Percentiles rank a stretch among this genome's conserved stretches.
Evolutionary conservation across 306 rosid genomes (phyloP).

Genomic region (Potentilla sterilis): DNA sequence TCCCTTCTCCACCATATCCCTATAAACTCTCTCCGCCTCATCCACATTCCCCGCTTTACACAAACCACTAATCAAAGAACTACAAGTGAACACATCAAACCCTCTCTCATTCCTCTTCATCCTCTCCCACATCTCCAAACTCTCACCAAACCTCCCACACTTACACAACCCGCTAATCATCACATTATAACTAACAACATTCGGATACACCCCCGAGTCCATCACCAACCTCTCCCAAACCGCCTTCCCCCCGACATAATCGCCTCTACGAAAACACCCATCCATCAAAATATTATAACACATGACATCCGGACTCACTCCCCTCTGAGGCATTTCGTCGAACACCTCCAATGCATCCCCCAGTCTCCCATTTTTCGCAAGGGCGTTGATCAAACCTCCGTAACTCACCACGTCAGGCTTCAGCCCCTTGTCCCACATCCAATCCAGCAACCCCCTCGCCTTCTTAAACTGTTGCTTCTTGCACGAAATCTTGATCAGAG

Average conservation of each 20-base stretch:
- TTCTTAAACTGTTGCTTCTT: conserved; percentile 68
- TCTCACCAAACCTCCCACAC: conserved; percentile 64
- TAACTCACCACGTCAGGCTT: conserved; percentile 64
- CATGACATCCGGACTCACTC: conserved; percentile 63
- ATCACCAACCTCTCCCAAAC: conserved; percentile 67
- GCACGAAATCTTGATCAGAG: conserved; percentile 62
- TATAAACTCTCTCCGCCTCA: conserved; percentile 58
- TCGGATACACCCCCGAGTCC: conserved; percentile 55
- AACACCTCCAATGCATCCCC: conserved; percentile 63
- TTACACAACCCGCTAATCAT: conserved; percentile 83
- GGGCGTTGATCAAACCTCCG: conserved; percentile 54
- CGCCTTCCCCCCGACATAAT: conserved; percentile 55
- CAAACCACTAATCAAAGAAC: conserved; percentile 80
- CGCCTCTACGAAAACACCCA: conserved; percentile 62
- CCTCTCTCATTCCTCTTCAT: conserved; percentile 65
- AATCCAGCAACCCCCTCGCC: conserved; percentile 54
- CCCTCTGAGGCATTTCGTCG: conserved; percentile 81
- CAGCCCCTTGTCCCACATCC: conserved; percentile 64
- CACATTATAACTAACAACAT: conserved; percentile 67
- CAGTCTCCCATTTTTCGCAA: conserved; percentile 52
- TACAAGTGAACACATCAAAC: conserved; percentile 50
- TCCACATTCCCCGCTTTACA: conserved; percentile 57
- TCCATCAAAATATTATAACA: conserved; percentile 82
- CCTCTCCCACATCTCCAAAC: conserved; percentile 77
- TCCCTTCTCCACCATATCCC: conserved; percentile 62